Base-by-base conservation (phyloP, 202 grass and related monocot genomes). In the Carex arenaria region DNA sequence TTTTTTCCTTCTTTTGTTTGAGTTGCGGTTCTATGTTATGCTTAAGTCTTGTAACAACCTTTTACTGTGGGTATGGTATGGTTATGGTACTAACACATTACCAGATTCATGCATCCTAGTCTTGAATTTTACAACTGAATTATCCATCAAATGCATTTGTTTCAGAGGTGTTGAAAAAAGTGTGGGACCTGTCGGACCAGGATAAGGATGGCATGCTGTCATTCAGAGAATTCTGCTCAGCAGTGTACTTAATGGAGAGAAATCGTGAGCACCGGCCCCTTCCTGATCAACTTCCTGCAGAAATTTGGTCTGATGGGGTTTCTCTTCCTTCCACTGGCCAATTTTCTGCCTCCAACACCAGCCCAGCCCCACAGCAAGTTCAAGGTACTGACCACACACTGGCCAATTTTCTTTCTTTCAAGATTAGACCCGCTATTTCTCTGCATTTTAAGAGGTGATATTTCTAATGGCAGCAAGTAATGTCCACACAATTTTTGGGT, bases 181-280 rank as follows among this genome's bases (percentile, higher is more conserved):
- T 99, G 22, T 99, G 97, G 97, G 97, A 99, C 61, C 93, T 99
- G 80, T 99, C 93, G 15, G 97, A 99, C 84, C 97, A 99, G 90
- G 97, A 99, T 92, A 99, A 99, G 78, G 97, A 99, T 56, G 86
- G 97, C 63, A 99, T 99, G 97, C 84, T 99, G 62, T 94, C 97
- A 66, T 92, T 99, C 61, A 87, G 80, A 80, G 97, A 99, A 90
- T 99, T 99, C 87, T 99, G 97, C 82, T 88, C 89, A 65, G 97
- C 97, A 70, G 91, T 99, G 47, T 99, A 91, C 79, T 89, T 99
- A 82, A 99, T 99, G 93, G 93, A 99, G 89, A 92, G 97, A 80
- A 85, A 91, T 34, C 86, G 97, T 71, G 97, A 99, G 81, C 90
- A 91, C 60, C 84, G 69, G 36, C 88, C 88, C 78, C 93, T 99